Base-by-base conservation (phyloP, 495 filamentous ascomycete genomes). In the Darksidea phi region DNA sequence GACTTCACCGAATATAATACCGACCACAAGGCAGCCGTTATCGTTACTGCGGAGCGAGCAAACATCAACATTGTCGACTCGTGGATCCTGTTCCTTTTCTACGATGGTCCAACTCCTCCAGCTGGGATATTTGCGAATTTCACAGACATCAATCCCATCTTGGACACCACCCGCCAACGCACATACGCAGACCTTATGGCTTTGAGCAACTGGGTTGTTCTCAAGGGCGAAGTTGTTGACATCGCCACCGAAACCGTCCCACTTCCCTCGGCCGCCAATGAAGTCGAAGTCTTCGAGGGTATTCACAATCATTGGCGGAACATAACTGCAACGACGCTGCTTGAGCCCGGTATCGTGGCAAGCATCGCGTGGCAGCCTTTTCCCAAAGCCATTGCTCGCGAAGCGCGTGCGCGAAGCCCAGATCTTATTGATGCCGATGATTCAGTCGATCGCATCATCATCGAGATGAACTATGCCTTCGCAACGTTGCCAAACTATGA, bases 71-170 rank as follows among this genome's bases (percentile, higher is more conserved):
- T 46, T 0, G 50, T 84, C 56, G 76, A 83, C n/a, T 73, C 78
- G 32, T 84, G 81, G 79, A 78, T 84, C 56, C 64, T 86, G 54
- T 86, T 86, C 65, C 63, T 84, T 18, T 86, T 84, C 74, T 86
- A 86, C 63, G 80, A 86, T 52, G 82, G 82, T 1, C 75, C 80
- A 0, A 71, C 78, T 51, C 80, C 81, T 12, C 82, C 83, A 0
- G 64, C 73, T 13, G 80, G 75, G 10, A 74, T 81, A 6, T 86
- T 86, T 55, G 72, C 78, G 48, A 78, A 78, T 58, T 85, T 86
- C 72, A 80, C 77, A 6, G 72, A 67, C 32, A 76, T 84, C 49
- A 68, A 71, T 0, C 76, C 79, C 6, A 71, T 71, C 10, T 71
- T 79, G 32, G 79, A 79, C 38, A 75, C 73, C 23, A 75, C 75